A percentile compares a stretch with the other conserved stretches of the same genome.
phyloP scores from a whole-genome alignment of 768 basidiomycete species.

The Podaxis pistillaris region DNA sequence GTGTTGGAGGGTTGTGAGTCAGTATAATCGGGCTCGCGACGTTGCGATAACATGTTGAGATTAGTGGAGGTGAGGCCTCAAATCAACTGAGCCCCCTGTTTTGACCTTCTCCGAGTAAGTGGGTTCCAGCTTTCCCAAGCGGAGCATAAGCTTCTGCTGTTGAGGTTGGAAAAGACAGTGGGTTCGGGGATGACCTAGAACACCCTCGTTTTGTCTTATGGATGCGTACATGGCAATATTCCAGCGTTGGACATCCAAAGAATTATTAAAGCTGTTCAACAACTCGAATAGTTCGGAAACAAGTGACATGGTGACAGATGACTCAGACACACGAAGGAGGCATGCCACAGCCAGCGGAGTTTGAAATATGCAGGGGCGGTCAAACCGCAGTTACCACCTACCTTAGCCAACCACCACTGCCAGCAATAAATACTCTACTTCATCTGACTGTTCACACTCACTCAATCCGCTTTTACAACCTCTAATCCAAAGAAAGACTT shows the following conservation, averaged over 20 bases:
- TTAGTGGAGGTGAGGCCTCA: background rate
- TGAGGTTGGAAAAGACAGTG: background rate
- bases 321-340: background rate
- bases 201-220: background rate
- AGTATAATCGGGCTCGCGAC: background rate
- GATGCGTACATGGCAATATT: background rate
- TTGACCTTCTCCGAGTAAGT: background rate
- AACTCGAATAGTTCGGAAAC: background rate
- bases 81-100: background rate
- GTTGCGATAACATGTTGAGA: background rate
- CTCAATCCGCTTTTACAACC: background rate
- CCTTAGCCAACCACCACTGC: background rate
- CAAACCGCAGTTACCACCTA: background rate
- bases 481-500: background rate
- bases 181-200: background rate
- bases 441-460: background rate
- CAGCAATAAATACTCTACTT: slow-evolving; percentile 1
- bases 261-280: background rate
- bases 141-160: background rate
- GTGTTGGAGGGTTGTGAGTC: background rate
- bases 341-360: slow-evolving; percentile 7
- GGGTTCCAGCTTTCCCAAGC: background rate
- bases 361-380: background rate
- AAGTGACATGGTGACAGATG: background rate
- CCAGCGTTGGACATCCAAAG: background rate